Base-by-base conservation (phyloP, 2,329 filamentous ascomycete species). In the Aspergillus puulaauensis region DNA sequence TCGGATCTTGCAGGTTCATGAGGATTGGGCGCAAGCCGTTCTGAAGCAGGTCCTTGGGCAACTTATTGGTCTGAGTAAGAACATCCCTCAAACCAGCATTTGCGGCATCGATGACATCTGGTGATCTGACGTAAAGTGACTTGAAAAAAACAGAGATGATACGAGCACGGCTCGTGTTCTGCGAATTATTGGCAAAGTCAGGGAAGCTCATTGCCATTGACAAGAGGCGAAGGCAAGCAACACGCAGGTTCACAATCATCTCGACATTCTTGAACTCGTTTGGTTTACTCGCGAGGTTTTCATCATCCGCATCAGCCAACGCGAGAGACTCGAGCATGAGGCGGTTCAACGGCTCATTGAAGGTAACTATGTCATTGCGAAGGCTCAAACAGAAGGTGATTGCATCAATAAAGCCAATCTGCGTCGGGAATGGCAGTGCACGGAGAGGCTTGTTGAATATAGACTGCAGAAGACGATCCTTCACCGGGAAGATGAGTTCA, bases 131-230 rank as follows among this genome's bases (percentile, higher is more conserved):
- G 73, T 99, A 99, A 1, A 99, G 81, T 39, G 91, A 96, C 70
- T 97, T 98, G 83, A 99, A 99, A 78, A 99, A 99, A 1, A 98
- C 92, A 0, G 90, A 87, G 17, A 99, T 93, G 48, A 98, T 96
- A 45, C 86, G 81, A 59, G 81, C 77, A 59, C 82, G 79, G 40
- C 80, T 85, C 41, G 82, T 81, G 63, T 90, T 89, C 48, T 86
- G 86, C 39, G 86, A 83, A 1, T 85, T 87, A 54, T 90, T 91
- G 59, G 88, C 88, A 71, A 97, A 98, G 35, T 97, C 93, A 5
- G 93, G 90, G 70, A 96, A 95, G 44, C 87, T 85, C 84, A 98
- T 96, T 0, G 95, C 95, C 58, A 91, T 96, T 50, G 92, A 96
- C 39, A 99, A 79, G 40, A 99, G 87, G 60, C 89, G 91, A 68